These are phyloP conservation scores for Candida saitoana DNA, from an alignment of 805 yeast species.

Conservation along the genomic window DNA sequence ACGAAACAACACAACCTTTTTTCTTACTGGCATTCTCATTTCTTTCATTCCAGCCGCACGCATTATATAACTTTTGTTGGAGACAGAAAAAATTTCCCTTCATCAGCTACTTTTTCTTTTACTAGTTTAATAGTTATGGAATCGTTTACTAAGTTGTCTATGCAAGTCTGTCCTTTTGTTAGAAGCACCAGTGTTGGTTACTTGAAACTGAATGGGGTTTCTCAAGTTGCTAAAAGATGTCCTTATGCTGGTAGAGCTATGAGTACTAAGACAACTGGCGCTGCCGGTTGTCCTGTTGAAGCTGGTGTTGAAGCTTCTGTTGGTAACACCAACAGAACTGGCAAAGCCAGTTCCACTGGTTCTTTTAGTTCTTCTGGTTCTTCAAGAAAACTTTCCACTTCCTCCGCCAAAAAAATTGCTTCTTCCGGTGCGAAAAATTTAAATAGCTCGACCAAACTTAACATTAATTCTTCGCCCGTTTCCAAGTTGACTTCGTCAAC, in stretches of 20 bases:
- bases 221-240: constrained; percentile 43
- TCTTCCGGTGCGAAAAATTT: not conserved
- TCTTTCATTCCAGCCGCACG: constrained; percentile 1
- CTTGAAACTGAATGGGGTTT: constrained; percentile 59
- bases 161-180: constrained; percentile 81
- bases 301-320: constrained; percentile 94
- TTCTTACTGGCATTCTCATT: not conserved
- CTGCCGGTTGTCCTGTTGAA: no score
- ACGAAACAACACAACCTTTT: not conserved
- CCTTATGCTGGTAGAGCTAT: constrained; percentile 76
- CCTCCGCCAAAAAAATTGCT: not conserved
- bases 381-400: not conserved
- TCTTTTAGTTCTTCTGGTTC: constrained; percentile 31
- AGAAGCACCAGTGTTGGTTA: constrained; percentile 55
- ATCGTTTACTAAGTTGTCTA: constrained; percentile 68
- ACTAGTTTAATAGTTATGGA: constrained; percentile 52
- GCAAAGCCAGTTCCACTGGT: constrained; percentile 40
- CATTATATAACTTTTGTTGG: not conserved
- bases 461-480: not conserved
- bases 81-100: not conserved
- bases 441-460: not conserved
- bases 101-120: no score
- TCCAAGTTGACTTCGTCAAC: not conserved
- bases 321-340: not conserved
- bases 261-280: not conserved